Base-by-base conservation (phyloP, 257 asterid genomes). In the Plectranthus barbatus region DNA sequence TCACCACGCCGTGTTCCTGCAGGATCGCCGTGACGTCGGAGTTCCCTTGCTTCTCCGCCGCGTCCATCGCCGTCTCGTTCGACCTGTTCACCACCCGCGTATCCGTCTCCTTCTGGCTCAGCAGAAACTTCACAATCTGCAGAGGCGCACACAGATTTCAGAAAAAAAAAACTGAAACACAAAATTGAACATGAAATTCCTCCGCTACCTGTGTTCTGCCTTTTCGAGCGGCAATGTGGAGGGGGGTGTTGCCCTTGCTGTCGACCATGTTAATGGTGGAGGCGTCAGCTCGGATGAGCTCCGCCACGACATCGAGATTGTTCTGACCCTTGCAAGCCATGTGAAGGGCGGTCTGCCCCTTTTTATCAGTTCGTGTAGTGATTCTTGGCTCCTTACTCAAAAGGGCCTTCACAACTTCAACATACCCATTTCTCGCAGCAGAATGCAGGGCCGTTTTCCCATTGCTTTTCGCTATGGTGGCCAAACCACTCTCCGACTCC, bases 291-390 rank as follows among this genome's bases (percentile, higher is more conserved):
- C n/a, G 19, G 10, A 76, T 73, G 6, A 80, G 76, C 3, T 62
- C 81, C 53, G 76, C 73, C 29, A 78, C 86, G 7, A 77, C 80
- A 45, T 83, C 81, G 1, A 78, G 65, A 29, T 71, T 31, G 5
- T 4, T 80, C 14, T 75, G 83, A 5, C 83, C 86, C 68, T 80
- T 83, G 8, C 67, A 82, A 0, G 86, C 84, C 89, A 83, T 83
- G 64, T 83, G 89, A 39, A 83, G 86, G 3, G 86, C 82, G 7
- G 84, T 83, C 17, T 83, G 86, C 0, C 84, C 86, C 62, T 83
- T 83, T 18, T 80, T 83, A 71, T 80, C 89, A 0, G 73, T 69
- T 8, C 84, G 71, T 1, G 73, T 57, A 4, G 66, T 56, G 7
- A 80, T 54, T n/a, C 61, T 49, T 0, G 81, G 89, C 64, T 83